Base-by-base conservation (phyloP, 495 filamentous ascomycete genomes). In the Penicillium ochrochloron region DNA sequence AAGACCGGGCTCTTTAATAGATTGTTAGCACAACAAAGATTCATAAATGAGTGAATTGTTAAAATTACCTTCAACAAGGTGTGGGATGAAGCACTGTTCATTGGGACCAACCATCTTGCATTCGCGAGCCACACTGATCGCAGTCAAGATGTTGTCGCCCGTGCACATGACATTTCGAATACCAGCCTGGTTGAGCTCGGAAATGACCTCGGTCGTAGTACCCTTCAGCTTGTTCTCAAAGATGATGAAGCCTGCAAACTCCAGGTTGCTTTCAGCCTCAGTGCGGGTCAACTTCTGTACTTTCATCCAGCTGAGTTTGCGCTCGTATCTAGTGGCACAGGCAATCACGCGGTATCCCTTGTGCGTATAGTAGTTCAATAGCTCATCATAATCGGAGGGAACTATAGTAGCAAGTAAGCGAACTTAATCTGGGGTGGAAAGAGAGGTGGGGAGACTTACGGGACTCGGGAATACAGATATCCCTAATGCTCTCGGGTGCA, bases 201-300 rank as follows among this genome's bases (percentile, higher is more conserved):
- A 80, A 50, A 99, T 88, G 33, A 96, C 89, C 3, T 80, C 79
- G 4, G 89, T 79, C 6, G 93, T 97, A 37, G 84, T 90, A 21
- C 89, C 86, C 75, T 99, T 99, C 65, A 99, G 75, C 78, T 98
- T 99, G 71, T 99, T 99, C 75, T 99, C 94, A 72, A 99, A 99
- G 35, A 99, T 89, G 68, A 98, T 98, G 74, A 99, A 98, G 19
- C 95, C 96, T 48, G 94, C 79, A 66, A 99, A 97, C 19, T 91
- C 85, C 5, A 99, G 83, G 62, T 88, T 82, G 2, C 84, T 87
- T 73, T 99, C 96, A 19, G 91, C 93, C 46, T 97, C 90, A 14
- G 84, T 75, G 14, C 96, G 90, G 59, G 87, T 91, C 87, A 98
- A 92, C 77, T 95, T 97, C 71, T 97, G 93, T 14, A 92, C 89